Evolutionary conservation across 768 basidiomycete genomes (phyloP).

Genomic region (Amanita exitialis): DNA sequence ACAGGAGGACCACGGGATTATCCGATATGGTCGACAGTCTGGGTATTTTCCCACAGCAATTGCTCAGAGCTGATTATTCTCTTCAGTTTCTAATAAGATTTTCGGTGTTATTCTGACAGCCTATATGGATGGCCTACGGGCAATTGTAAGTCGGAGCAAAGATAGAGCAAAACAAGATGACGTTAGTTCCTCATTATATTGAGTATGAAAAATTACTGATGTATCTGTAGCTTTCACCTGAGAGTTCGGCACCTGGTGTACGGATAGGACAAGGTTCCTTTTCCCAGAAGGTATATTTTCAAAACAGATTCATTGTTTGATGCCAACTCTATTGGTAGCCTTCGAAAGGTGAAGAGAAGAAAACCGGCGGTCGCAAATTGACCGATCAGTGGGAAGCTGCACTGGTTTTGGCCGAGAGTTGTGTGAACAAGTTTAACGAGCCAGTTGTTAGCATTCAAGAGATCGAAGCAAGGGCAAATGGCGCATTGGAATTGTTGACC

Average conservation of each 20-base stretch:
- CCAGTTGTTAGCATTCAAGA: slow-evolving; percentile 8
- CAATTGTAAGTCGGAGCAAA: not conserved
- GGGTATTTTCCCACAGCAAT: not conserved
- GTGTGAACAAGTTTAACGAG: slow-evolving; percentile 11
- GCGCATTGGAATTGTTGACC: slow-evolving; percentile 12
- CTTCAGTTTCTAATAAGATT: slow-evolving; percentile 8
- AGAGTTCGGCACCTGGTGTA: too few relatives aligned
- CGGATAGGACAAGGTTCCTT: too few relatives aligned
- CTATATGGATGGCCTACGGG: slow-evolving; percentile 5
- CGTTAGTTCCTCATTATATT: too few relatives aligned
- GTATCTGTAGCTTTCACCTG: too few relatives aligned
- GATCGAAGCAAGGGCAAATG: slow-evolving; percentile 9
- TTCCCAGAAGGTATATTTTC: too few relatives aligned
- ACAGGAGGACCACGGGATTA: not conserved
- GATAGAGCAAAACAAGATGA: too few relatives aligned
- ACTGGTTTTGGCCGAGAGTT: slow-evolving; percentile 9
- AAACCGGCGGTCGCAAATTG: slow-evolving; percentile 3
- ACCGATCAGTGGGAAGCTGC: slow-evolving; percentile 13
- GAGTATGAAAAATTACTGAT: too few relatives aligned
- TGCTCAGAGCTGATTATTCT: slow-evolving; percentile 4
- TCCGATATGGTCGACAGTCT: slow-evolving; percentile 7
- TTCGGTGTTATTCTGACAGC: slow-evolving; percentile 7
- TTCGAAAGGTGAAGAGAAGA: too few relatives aligned
- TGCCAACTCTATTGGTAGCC: too few relatives aligned
- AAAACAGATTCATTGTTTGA: too few relatives aligned